phyloP scores from a whole-genome alignment of 2,329 filamentous ascomycete species.

The Xylaria sp. region DNA sequence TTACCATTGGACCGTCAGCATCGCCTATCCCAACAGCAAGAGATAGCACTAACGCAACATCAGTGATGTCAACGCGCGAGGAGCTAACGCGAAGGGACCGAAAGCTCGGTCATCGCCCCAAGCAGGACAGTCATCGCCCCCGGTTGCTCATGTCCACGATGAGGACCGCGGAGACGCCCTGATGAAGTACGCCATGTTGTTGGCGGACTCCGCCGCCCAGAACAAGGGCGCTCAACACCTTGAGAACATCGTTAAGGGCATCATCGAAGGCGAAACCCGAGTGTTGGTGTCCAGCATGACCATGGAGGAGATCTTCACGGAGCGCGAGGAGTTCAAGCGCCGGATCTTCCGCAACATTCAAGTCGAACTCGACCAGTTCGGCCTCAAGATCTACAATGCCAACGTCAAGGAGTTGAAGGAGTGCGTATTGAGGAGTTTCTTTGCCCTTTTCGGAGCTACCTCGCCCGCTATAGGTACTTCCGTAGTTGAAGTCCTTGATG shows the following conservation, averaged over 20 bases:
- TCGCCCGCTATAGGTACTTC: too few relatives aligned
- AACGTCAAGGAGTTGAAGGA: constrained; percentile 87
- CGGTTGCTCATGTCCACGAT: constrained; percentile 29
- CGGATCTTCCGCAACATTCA: constrained; percentile 77
- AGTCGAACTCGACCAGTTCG: constrained; percentile 78
- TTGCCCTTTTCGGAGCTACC: too few relatives aligned
- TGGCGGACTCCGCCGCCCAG: constrained; percentile 62
- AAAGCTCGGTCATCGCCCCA: constrained; percentile 8
- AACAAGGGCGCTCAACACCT: constrained; percentile 60
- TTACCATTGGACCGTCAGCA: constrained; percentile 73
- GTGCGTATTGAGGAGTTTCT: too few relatives aligned
- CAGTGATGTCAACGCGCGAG: constrained; percentile 63
- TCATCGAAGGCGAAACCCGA: constrained; percentile 86
- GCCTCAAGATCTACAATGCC: constrained; percentile 72
- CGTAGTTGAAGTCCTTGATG: too few relatives aligned
- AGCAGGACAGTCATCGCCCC: constrained; percentile 1
- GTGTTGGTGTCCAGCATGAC: constrained; percentile 85
- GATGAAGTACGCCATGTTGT: constrained; percentile 79
- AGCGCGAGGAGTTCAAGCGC: constrained; percentile 75
- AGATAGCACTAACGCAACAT: constrained; percentile 7
- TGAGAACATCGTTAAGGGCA: constrained; percentile 84
- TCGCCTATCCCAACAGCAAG: neutral
- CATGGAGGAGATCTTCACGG: constrained; percentile 88
- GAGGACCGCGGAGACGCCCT: constrained; percentile 65
- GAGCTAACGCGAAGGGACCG: constrained; percentile 44